Evolutionary conservation across 192 early-diverging fungal genomes (phyloP).

Genomic region (Coemansia sp.): DNA sequence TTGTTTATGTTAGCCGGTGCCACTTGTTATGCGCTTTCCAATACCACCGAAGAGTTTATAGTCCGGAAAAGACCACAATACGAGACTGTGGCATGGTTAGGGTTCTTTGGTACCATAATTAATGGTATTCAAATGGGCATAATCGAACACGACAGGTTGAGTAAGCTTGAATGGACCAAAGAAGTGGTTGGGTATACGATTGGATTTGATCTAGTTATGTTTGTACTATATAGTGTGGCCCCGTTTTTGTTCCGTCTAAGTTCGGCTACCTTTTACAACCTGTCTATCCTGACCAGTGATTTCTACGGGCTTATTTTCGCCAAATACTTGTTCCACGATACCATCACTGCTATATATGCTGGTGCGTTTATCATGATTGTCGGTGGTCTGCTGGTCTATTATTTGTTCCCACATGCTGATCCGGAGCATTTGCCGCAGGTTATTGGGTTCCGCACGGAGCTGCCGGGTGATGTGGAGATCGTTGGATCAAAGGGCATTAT

Average conservation of each 20-base stretch:
- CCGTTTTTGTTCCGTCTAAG: conserved; percentile 72
- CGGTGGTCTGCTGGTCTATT: conserved; percentile 66
- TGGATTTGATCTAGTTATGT: conserved; percentile 68
- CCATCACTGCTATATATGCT: conserved; percentile 63
- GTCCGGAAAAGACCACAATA: conserved; percentile 72
- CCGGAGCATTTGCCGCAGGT: conserved; percentile 50
- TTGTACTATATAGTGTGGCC: conserved; percentile 66
- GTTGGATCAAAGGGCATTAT: conserved; percentile 4
- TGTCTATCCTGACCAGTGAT: conserved; percentile 75
- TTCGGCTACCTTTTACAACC: conserved; percentile 75
- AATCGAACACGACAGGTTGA: conserved; percentile 63
- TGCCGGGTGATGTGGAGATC: conserved; percentile 40
- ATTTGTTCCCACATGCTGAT: conserved; percentile 59
- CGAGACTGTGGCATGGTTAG: conserved; percentile 73
- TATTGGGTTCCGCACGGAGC: conserved; percentile 38
- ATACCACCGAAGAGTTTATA: conserved; percentile 69
- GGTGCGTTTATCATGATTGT: conserved; percentile 69
- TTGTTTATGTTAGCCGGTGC: conserved; percentile 72
- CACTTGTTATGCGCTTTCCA: conserved; percentile 73
- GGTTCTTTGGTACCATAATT: conserved; percentile 71
- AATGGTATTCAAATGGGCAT: conserved; percentile 71
- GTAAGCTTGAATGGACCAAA: conserved; percentile 51
- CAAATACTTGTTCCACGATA: conserved; percentile 65
- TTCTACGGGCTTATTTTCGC: conserved; percentile 79
- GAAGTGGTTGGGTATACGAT: conserved; percentile 63